These are phyloP conservation scores for Malassezia vespertilionis DNA, from an alignment of 1,284 basidiomycete species.

Conservation along the genomic window DNA sequence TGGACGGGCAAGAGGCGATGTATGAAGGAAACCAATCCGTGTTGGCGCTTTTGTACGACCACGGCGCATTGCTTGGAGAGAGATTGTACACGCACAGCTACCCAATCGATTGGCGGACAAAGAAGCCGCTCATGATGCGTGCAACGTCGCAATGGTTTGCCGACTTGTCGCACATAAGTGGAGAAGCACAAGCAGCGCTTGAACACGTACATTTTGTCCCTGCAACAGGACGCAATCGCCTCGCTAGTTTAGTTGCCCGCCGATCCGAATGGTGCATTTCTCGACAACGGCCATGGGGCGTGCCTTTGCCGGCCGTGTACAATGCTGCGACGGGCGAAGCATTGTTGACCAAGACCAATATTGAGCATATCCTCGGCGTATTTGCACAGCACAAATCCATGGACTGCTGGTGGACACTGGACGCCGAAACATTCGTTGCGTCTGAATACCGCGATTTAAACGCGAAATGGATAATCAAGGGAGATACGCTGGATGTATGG, in stretches of 20 bases:
- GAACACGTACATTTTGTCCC: conserved; percentile 69
- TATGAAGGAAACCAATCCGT: conserved; percentile 61
- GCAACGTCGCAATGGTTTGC: conserved; percentile 98
- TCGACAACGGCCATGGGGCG: conserved; percentile 92
- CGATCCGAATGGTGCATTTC: conserved; percentile 99
- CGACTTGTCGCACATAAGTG: conserved; percentile 73
- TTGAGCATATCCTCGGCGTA: conserved; percentile 67
- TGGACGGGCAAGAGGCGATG: conserved; percentile 66
- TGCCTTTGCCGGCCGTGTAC: conserved; percentile 85
- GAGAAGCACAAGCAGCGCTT: conserved; percentile 62
- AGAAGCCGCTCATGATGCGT: conserved; percentile 80
- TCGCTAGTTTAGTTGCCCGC: conserved; percentile 70
- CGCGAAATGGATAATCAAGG: not conserved
- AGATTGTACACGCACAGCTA: conserved; percentile 71
- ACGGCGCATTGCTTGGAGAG: conserved; percentile 58
- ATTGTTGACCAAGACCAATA: conserved; percentile 59
- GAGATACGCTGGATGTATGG: conserved; percentile 97
- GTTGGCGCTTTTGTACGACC: conserved; percentile 52
- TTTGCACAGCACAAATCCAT: conserved; percentile 61
- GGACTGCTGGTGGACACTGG: conserved; percentile 82
- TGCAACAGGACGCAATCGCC: conserved; percentile 50
- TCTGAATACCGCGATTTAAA: conserved; percentile 46
- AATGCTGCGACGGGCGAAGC: conserved; percentile 56
- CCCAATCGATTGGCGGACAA: conserved; percentile 94
- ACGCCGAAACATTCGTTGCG: conserved; percentile 62